A percentile compares a stretch with the other conserved stretches of the same genome.
Conservation (phyloP, 23 red algal species). For the Gracilaria gracilis region DNA sequence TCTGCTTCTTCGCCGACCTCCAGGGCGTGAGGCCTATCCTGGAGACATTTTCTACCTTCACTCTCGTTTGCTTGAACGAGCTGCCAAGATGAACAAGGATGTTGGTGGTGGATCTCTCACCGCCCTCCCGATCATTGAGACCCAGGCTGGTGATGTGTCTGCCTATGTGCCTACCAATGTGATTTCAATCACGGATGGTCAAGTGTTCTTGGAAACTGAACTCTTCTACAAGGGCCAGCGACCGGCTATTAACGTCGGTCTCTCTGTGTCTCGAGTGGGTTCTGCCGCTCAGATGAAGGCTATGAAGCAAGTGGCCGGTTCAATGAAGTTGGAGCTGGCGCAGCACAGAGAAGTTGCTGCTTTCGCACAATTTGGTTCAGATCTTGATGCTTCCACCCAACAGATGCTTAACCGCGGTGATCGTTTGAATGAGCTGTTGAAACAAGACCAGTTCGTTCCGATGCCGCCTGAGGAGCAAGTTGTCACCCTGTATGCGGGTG, state of each 20-base stretch:
- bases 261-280: conserved; percentile 96
- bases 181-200: conserved; percentile 99
- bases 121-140: conserved; percentile 98
- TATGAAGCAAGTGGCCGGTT: conserved; percentile 98
- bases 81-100: conserved; percentile 94
- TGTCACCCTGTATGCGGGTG: conserved; percentile 91
- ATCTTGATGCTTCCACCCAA: conserved; percentile 96
- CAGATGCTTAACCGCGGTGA: conserved; percentile 98
- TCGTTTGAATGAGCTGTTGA: conserved; percentile 94
- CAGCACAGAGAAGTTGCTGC: conserved; percentile 97
- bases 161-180: conserved; percentile 99
- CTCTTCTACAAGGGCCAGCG: conserved; percentile 99
- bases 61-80: conserved; percentile 92
- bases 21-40: conserved; percentile 98
- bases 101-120: conserved; percentile 94
- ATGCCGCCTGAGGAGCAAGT: conserved; percentile 97
- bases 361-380: conserved; percentile 99
- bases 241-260: conserved; percentile 98
- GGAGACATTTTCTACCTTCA: conserved; percentile 99
- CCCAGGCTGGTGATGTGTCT: conserved; percentile 99
- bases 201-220: conserved; percentile 99
- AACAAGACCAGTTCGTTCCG: conserved; percentile 91
- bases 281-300: conserved; percentile 98
- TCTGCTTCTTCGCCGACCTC: conserved; percentile 90
- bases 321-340: conserved; percentile 98